A percentile compares a stretch with the other conserved stretches of the same genome.
Conservation (phyloP, 371 early-diverging fungal genomes). For the Mortierella polycephala region DNA sequence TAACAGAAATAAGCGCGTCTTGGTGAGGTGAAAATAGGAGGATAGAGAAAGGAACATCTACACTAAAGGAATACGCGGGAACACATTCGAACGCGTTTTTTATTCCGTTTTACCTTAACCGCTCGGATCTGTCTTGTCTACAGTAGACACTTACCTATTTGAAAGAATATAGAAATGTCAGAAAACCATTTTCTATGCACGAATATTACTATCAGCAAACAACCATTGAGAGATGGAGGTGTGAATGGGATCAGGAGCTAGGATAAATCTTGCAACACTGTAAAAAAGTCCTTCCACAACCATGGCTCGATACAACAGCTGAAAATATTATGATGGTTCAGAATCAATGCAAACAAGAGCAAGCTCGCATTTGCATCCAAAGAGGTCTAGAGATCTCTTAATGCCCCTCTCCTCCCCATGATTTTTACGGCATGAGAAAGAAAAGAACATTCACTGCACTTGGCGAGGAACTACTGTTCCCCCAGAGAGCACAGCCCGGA, state of each 20-base stretch:
- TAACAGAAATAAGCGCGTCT: not conserved
- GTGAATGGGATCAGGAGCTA: conserved; percentile 51
- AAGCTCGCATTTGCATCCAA: conserved; percentile 24
- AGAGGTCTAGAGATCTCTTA: conserved; percentile 40
- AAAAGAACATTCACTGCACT: conserved; percentile 28
- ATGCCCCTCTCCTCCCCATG: not conserved
- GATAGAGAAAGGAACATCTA: not conserved
- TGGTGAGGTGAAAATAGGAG: conserved; percentile 2
- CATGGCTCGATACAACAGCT: conserved; percentile 12
- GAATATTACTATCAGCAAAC: not conserved
- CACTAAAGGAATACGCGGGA: not conserved
- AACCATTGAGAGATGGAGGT: not conserved
- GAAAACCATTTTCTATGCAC: conserved; percentile 2
- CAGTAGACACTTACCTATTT: conserved; percentile 35
- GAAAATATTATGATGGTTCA: not conserved
- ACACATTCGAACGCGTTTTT: not conserved
- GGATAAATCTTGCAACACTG: conserved; percentile 47
- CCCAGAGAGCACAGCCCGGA: conserved; percentile 49
- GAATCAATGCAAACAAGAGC: conserved; percentile 11
- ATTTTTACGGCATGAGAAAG: not conserved
- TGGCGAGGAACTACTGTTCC: conserved; percentile 54
- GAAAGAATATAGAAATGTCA: not conserved
- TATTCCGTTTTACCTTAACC: conserved; percentile 8
- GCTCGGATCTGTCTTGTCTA: conserved; percentile 2
- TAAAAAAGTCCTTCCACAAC: conserved; percentile 36